Base-by-base conservation (phyloP, 1,284 basidiomycete genomes). In the Porodaedalea pini region DNA sequence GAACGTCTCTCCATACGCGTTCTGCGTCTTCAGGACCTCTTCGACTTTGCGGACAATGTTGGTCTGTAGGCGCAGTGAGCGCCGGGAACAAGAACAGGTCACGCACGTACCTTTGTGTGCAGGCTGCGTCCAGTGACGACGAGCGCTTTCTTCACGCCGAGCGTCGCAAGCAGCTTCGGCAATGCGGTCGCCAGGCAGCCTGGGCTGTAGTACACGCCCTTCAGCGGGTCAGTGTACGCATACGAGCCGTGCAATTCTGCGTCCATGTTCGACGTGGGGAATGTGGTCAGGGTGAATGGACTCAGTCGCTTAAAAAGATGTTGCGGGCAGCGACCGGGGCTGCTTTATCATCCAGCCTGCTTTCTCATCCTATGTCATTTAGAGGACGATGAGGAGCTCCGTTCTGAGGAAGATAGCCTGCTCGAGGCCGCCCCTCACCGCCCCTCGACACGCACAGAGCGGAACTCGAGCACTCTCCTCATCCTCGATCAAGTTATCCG, bases 51-150 rank as follows among this genome's bases (percentile, higher is more conserved):
- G 73, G n/a, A 89, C 78, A 10, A 86, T 76, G 62, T 85, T 79
- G 0, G 86, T 88, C 86, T 88, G 58, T 31, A 31, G 6, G 44
- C n/a, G n/a, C n/a, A 34, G 25, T 40, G 25, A 23, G 40, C 4
- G 23, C 11, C 45, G 13, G 43, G 37, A 36, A 36, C n/a, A 51
- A 10, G 43, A 17, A 49, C n/a, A 41, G 32, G 36, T 40, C 5
- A 58, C 59, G 40, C 2, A 39, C 63, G 4, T 44, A 82, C 87
- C 80, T 88, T 88, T 19, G 81, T 74, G 58, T 80, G 71, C 32
- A 92, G 74, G 59, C 79, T 86, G 64, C 74, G 83, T 29, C 89
- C 88, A 1, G 89, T 91, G 36, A 91, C 78, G 53, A 90, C 68
- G 23, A 90, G 68, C 1, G 83, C 88, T 67, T 80, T 87, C 65